Percentiles rank a stretch among this genome's conserved stretches.
phyloP scores from a whole-genome alignment of 2,329 filamentous ascomycete species.

The Albophoma yamanashiensis region DNA sequence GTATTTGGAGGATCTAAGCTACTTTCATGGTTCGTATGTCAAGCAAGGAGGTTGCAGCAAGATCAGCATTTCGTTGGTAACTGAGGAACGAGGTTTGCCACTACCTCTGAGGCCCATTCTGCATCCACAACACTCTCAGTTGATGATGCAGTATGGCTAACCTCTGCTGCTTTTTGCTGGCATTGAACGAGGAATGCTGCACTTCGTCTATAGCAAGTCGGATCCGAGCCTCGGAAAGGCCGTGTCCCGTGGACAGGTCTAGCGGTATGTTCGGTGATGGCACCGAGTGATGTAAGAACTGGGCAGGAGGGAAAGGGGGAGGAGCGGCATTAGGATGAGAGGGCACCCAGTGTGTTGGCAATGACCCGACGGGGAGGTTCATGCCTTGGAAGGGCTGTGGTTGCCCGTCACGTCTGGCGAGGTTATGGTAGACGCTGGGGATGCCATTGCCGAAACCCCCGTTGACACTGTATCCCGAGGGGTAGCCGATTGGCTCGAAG shows the following conservation, averaged over 20 bases:
- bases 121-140: not conserved
- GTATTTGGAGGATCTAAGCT: not conserved
- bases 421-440: not conserved
- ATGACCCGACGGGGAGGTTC: not conserved
- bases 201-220: slow-evolving; percentile 53
- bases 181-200: slow-evolving; percentile 21
- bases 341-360: too few relatives aligned
- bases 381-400: not conserved
- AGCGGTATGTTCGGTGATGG: not conserved
- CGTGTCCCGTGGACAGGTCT: not conserved
- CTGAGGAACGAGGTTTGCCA: not conserved
- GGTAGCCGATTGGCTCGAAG: not conserved
- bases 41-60: not conserved
- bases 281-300: not conserved
- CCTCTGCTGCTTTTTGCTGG: slow-evolving; percentile 2
- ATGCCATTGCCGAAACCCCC: not conserved
- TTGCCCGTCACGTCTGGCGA: not conserved
- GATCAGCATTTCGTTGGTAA: not conserved
- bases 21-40: not conserved
- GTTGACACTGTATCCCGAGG: not conserved
- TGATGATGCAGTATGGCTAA: slow-evolving; percentile 2
- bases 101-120: slow-evolving; percentile 3
- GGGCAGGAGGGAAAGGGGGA: not conserved
- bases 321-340: not conserved
- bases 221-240: slow-evolving; percentile 44